Percentiles rank a stretch among this genome's conserved stretches.
These are phyloP conservation scores for Penicillium vulpinum DNA, from an alignment of 2,329 filamentous ascomycete genomes.

Conservation along the genomic window DNA sequence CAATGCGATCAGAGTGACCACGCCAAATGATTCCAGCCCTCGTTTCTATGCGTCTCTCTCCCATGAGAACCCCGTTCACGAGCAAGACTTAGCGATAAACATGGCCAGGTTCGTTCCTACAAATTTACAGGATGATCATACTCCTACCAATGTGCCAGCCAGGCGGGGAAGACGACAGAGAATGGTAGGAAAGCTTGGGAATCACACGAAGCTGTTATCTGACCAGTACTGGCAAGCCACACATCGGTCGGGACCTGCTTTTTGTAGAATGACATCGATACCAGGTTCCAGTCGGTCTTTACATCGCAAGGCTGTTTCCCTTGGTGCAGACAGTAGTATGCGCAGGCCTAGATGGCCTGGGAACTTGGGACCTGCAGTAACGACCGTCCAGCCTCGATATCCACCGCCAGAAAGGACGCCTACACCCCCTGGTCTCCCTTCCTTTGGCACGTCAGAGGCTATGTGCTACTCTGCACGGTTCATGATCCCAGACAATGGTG, in stretches of 20 bases:
- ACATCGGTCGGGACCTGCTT: background rate
- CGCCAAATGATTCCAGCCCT: conserved; percentile 24
- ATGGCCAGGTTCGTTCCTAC: conserved; percentile 31
- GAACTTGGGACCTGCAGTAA: conserved; percentile 29
- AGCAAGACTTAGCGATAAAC: conserved; percentile 28
- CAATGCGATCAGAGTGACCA: conserved; percentile 37
- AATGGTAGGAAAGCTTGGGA: conserved; percentile 17
- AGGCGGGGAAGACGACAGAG: background rate
- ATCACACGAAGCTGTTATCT: conserved; percentile 20
- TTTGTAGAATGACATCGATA: background rate
- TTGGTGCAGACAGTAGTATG: conserved; percentile 23
- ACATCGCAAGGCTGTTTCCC: conserved; percentile 27
- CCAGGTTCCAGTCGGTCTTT: background rate
- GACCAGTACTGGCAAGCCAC: conserved; percentile 9
- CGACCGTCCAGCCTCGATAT: conserved; percentile 34
- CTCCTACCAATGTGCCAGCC: background rate
- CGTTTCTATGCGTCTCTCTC: conserved; percentile 7
- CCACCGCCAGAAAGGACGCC: conserved; percentile 41
- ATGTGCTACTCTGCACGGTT: conserved; percentile 33
- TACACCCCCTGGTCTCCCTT: conserved; percentile 48
- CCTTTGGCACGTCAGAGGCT: conserved; percentile 45
- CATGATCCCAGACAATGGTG: conserved; percentile 9
- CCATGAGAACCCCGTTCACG: conserved; percentile 17
- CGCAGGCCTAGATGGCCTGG: conserved; percentile 22
- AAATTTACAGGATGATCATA: conserved; percentile 5